A percentile compares a stretch with the other conserved stretches of the same genome.
Conservation (phyloP, 805 yeast genomes). For the Kuraishia hungarica region DNA sequence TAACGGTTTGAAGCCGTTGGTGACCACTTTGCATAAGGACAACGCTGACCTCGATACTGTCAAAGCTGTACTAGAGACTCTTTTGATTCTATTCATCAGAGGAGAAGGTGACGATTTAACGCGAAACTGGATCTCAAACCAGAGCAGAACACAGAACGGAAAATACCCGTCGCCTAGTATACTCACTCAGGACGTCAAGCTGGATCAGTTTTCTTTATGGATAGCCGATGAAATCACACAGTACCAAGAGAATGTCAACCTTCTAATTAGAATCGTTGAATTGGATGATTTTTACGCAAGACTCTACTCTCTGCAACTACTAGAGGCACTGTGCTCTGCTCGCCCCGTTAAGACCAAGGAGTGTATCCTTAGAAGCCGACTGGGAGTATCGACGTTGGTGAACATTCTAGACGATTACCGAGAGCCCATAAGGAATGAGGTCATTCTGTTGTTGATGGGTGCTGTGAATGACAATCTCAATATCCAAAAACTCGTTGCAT, state of each 20-base stretch:
- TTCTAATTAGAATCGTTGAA: slow-evolving; percentile 41
- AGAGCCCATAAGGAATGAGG: slow-evolving; percentile 87
- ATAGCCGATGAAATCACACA: slow-evolving; percentile 90
- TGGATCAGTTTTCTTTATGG: slow-evolving; percentile 89
- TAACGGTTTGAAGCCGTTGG: slow-evolving; percentile 68
- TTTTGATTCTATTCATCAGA: slow-evolving; percentile 71
- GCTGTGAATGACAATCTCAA: slow-evolving; percentile 75
- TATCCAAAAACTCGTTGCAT: slow-evolving; percentile 88
- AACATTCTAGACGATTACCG: slow-evolving; percentile 49
- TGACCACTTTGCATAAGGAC: slow-evolving; percentile 59
- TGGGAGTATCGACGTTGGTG: slow-evolving; percentile 74
- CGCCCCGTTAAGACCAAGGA: slow-evolving; percentile 71
- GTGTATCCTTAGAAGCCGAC: slow-evolving; percentile 60
- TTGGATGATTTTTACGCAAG: slow-evolving; percentile 65
- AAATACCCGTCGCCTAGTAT: slow-evolving; percentile 70
- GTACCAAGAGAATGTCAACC: slow-evolving; percentile 35
- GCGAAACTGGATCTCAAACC: slow-evolving; percentile 63
- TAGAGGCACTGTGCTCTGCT: slow-evolving; percentile 75
- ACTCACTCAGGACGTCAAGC: slow-evolving; percentile 39
- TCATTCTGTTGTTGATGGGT: slow-evolving; percentile 75
- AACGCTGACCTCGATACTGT: slow-evolving; percentile 57
- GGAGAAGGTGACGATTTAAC: slow-evolving; percentile 51
- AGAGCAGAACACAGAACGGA: slow-evolving; percentile 66
- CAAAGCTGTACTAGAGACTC: slow-evolving; percentile 77
- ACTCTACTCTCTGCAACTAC: slow-evolving; percentile 73